Percentiles rank a stretch among this genome's conserved stretches.
These are phyloP conservation scores for Leishmania arabica DNA, from an alignment of 208 protist genomes.

Conservation along the genomic window DNA sequence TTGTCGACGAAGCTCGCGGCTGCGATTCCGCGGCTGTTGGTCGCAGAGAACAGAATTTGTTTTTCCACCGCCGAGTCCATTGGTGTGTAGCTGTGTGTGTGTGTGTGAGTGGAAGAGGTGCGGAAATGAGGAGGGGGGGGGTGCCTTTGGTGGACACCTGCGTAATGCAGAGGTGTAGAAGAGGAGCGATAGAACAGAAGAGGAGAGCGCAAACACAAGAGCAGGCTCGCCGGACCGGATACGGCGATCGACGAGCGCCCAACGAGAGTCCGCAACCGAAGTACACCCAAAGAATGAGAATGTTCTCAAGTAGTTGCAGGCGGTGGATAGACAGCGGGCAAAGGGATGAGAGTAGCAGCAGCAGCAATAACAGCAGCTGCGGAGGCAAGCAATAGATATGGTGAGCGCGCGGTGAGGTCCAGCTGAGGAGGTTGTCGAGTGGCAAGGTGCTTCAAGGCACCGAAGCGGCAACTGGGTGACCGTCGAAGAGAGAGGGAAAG, in stretches of 20 bases:
- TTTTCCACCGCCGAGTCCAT: slow-evolving; percentile 23
- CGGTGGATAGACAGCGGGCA: not conserved
- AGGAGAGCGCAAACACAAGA: not conserved
- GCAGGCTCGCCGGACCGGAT: not conserved
- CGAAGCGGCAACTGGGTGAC: not conserved
- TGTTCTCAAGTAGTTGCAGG: not conserved
- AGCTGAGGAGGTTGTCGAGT: not conserved
- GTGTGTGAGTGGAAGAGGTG: not conserved
- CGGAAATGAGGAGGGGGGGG: not conserved
- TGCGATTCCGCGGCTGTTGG: slow-evolving; percentile 11
- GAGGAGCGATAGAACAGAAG: not conserved
- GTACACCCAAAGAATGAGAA: not conserved
- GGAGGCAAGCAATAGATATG: not conserved
- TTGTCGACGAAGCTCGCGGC: slow-evolving; percentile 2
- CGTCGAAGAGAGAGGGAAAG: not conserved
- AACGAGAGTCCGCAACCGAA: not conserved
- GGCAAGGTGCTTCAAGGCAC: not conserved
- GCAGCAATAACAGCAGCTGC: not conserved
- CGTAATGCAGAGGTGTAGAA: not conserved
- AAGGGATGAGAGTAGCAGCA: not conserved
- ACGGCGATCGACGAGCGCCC: not conserved
- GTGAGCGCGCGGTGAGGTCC: not conserved
- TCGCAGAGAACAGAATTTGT: slow-evolving; percentile 11
- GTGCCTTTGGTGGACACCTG: not conserved
- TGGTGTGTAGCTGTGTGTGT: slow-evolving; percentile 2